Conservation (phyloP, 495 filamentous ascomycete species). For the Lasiosphaeris hirsuta region DNA sequence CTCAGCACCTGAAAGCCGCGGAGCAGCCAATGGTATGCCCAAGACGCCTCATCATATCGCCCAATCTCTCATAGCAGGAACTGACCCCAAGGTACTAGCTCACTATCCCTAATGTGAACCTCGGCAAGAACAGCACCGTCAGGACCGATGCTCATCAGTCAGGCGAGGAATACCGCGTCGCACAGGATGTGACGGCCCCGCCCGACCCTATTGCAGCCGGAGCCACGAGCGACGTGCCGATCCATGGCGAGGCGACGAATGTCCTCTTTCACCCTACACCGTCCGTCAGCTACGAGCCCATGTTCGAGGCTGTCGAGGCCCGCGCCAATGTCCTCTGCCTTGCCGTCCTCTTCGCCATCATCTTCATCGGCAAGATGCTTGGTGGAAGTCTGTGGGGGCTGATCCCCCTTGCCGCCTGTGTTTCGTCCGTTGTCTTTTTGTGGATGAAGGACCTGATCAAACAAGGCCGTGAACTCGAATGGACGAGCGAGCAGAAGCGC, state of each 20-base stretch:
- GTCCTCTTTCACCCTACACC: conserved; percentile 95
- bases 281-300: conserved; percentile 78
- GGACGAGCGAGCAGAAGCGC: conserved; percentile 79
- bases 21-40: conserved; percentile 60
- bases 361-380: conserved; percentile 75
- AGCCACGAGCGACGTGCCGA: conserved; percentile 86
- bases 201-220: conserved; percentile 78
- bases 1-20: conserved; percentile 65
- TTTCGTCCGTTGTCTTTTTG: conserved; percentile 73
- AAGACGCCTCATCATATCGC: too few species aligned
- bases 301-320: conserved; percentile 72
- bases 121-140: conserved; percentile 66
- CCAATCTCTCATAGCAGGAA: too few species aligned
- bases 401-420: conserved; percentile 63
- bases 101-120: conserved; percentile 85
- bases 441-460: conserved; percentile 85
- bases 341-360: conserved; percentile 64
- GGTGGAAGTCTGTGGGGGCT: conserved; percentile 74
- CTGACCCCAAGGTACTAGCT: conserved; percentile 45
- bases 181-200: conserved; percentile 86
- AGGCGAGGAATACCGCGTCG: conserved; percentile 70
- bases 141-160: conserved; percentile 57
- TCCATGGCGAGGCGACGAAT: conserved; percentile 94
- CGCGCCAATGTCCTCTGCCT: conserved; percentile 64
- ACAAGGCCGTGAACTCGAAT: conserved; percentile 80